Evolutionary conservation across 257 asterid genomes (phyloP).

Genomic region (Fraxinus excelsior): DNA sequence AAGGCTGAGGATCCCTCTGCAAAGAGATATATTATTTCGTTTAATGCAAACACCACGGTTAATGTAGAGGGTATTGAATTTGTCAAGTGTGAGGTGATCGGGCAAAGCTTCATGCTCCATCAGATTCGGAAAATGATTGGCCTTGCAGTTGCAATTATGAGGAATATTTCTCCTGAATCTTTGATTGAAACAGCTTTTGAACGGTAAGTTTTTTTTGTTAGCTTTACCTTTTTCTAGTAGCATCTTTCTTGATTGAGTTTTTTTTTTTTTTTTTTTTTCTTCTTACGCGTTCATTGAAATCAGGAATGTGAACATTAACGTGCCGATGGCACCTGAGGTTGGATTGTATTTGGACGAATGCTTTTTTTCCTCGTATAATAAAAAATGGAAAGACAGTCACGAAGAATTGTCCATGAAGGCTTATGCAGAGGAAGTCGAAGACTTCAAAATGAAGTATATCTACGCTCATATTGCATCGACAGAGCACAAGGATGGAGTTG

Average conservation of each 20-base stretch:
- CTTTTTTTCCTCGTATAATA: constrained; percentile 82
- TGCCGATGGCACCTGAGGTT: constrained; percentile 98
- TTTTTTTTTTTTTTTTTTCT: no score
- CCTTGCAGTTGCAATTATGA: constrained; percentile 91
- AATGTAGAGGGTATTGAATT: constrained; percentile 74
- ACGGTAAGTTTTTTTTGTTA: constrained; percentile 45
- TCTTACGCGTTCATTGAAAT: constrained; percentile 26
- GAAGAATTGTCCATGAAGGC: constrained; percentile 85
- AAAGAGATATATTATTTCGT: constrained; percentile 65
- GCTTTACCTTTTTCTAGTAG: background rate
- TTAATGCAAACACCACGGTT: constrained; percentile 59
- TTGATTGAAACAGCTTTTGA: constrained; percentile 66
- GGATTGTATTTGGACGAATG: constrained; percentile 96
- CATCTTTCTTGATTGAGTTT: background rate
- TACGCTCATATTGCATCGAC: constrained; percentile 75
- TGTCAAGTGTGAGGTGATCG: constrained; percentile 88
- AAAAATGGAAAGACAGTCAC: constrained; percentile 70
- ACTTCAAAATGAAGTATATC: constrained; percentile 75
- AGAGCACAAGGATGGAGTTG: constrained; percentile 76
- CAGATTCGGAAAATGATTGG: constrained; percentile 97
- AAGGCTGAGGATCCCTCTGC: constrained; percentile 98
- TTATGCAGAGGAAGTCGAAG: constrained; percentile 69
- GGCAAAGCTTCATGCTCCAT: constrained; percentile 99
- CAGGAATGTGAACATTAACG: constrained; percentile 77
- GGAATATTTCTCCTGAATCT: constrained; percentile 71